Evolutionary conservation across 495 filamentous ascomycete species (phyloP).

Genomic region (Hypoxylon rickii): DNA sequence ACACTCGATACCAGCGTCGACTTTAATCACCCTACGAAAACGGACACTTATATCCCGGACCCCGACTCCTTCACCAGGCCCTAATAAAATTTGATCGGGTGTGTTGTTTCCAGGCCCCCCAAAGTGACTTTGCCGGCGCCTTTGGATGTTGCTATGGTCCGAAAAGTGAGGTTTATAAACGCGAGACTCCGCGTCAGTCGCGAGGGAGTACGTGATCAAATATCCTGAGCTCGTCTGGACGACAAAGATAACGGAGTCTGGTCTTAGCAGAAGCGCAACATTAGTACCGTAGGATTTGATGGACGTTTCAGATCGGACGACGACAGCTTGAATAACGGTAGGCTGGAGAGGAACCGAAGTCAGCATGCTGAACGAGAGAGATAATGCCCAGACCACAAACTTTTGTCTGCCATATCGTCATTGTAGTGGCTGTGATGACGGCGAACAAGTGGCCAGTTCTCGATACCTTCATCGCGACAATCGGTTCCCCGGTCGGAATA

Average conservation of each 20-base stretch:
- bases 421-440: constrained; percentile 77
- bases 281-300: constrained; percentile 84
- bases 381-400: constrained; percentile 53
- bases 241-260: constrained; percentile 88
- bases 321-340: constrained; percentile 81
- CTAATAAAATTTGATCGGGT: constrained; percentile 60
- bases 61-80: constrained; percentile 74
- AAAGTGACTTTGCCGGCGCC: constrained; percentile 72
- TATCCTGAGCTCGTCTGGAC: constrained; percentile 88
- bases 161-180: constrained; percentile 85
- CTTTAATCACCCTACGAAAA: constrained; percentile 97
- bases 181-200: constrained; percentile 77
- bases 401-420: constrained; percentile 95
- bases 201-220: constrained; percentile 91
- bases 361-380: constrained; percentile 21
- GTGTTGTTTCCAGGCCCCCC: constrained; percentile 59
- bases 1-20: constrained; percentile 89
- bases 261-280: constrained; percentile 80
- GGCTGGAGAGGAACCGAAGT: constrained; percentile 60
- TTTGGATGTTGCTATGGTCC: constrained; percentile 65
- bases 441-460: constrained; percentile 86
- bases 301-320: constrained; percentile 78
- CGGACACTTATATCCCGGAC: constrained; percentile 85
- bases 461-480: constrained; percentile 77
- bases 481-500: constrained; percentile 56